phyloP scores from a whole-genome alignment of 345 rosid genomes.

The Excoecaria cochinchinensis region DNA sequence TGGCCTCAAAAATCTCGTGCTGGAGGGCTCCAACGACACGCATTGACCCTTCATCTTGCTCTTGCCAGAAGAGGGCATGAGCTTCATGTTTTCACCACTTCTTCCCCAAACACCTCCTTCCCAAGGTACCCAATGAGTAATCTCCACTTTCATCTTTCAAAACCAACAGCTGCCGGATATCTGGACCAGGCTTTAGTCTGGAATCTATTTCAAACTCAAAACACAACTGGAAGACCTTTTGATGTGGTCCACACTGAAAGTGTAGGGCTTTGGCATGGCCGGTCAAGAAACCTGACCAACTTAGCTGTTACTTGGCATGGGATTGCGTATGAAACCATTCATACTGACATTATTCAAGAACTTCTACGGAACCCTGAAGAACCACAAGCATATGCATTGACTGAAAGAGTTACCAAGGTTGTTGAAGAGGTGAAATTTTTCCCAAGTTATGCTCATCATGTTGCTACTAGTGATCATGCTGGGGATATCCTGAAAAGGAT shows the following conservation, averaged over 20 bases:
- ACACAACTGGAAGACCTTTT: conserved; percentile 65
- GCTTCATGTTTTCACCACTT: conserved; percentile 80
- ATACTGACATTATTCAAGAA: conserved; percentile 86
- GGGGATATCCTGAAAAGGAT: conserved; percentile 84
- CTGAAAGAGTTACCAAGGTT: conserved; percentile 58
- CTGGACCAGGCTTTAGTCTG: conserved; percentile 71
- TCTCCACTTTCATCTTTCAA: conserved; percentile 68
- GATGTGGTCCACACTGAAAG: conserved; percentile 88
- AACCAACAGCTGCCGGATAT: conserved; percentile 71
- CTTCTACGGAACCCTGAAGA: conserved; percentile 58
- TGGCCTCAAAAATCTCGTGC: conserved; percentile 84
- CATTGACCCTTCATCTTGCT: conserved; percentile 78
- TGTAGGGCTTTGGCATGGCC: conserved; percentile 79
- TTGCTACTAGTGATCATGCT: conserved; percentile 88
- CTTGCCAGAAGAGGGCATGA: conserved; percentile 83
- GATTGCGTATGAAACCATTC: conserved; percentile 86
- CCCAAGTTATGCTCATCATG: conserved; percentile 78
- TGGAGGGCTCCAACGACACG: conserved; percentile 90
- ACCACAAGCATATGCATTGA: conserved; percentile 47
- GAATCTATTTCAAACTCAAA: conserved; percentile 64
- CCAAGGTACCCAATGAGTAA: conserved; percentile 46
- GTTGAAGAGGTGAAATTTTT: conserved; percentile 88
- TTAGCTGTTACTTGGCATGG: conserved; percentile 88
- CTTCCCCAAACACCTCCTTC: conserved; percentile 48
- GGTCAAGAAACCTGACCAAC: conserved; percentile 60